These are phyloP conservation scores for Ophiostoma perfectum DNA, from an alignment of 2,329 filamentous ascomycete genomes.

Conservation along the genomic window DNA sequence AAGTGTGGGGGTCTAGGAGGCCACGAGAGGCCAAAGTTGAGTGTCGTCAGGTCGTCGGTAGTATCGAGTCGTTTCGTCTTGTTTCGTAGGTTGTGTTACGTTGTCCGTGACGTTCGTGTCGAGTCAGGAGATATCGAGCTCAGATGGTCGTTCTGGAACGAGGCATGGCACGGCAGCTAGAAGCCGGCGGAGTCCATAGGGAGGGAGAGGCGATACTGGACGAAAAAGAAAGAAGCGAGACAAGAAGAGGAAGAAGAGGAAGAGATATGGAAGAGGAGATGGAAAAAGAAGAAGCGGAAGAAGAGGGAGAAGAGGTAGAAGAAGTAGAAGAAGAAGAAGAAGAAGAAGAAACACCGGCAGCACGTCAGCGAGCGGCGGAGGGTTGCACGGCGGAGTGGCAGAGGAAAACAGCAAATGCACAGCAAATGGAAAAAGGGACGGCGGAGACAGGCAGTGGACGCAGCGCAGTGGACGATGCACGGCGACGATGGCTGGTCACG, in stretches of 20 bases:
- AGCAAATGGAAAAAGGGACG: constrained; percentile 8
- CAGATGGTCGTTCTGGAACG: background rate
- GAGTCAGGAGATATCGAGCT: background rate
- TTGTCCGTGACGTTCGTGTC: background rate
- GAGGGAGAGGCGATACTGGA: background rate
- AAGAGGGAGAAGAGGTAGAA: background rate
- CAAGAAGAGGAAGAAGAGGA: background rate
- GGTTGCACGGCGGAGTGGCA: constrained; percentile 3
- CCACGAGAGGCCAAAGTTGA: background rate
- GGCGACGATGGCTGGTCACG: background rate
- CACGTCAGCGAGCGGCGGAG: constrained; percentile 15
- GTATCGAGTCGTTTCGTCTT: background rate
- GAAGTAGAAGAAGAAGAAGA: background rate
- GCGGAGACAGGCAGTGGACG: background rate
- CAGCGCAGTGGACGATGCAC: background rate
- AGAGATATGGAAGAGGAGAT: background rate
- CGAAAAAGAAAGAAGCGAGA: background rate
- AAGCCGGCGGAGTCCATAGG: background rate
- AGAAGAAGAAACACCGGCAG: background rate
- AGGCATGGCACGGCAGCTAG: constrained; percentile 12
- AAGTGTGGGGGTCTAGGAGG: too few species aligned
- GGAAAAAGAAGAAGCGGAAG: background rate
- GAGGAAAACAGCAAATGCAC: constrained; percentile 3
- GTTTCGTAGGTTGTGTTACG: background rate
- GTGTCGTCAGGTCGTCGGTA: background rate